Percentiles rank a stretch among this genome's conserved stretches.
These are phyloP conservation scores for Penicillium hesseltinei DNA, from an alignment of 2,329 filamentous ascomycete species.

Conservation along the genomic window DNA sequence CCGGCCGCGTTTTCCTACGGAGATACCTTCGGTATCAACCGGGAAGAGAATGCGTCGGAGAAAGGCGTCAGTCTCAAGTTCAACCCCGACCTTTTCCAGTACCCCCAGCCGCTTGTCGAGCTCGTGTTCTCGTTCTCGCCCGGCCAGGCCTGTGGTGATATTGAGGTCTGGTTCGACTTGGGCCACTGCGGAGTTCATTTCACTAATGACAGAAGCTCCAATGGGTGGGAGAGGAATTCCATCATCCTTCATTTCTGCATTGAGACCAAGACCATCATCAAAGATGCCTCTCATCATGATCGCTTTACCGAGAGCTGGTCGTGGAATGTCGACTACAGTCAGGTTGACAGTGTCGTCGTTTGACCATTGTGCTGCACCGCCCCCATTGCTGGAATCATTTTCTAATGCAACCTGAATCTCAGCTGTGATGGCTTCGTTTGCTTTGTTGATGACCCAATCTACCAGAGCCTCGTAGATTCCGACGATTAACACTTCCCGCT, in stretches of 20 bases:
- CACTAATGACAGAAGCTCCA: slow-evolving; percentile 78
- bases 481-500: slow-evolving; percentile 76
- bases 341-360: slow-evolving; percentile 82
- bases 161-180: slow-evolving; percentile 77
- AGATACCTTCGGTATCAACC: slow-evolving; percentile 71
- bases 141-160: slow-evolving; percentile 64
- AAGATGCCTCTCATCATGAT: slow-evolving; percentile 88
- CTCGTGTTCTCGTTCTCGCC: slow-evolving; percentile 72
- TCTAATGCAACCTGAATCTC: slow-evolving; percentile 67
- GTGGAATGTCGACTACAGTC: slow-evolving; percentile 82
- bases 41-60: slow-evolving; percentile 80
- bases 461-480: slow-evolving; percentile 92
- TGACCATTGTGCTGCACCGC: slow-evolving; percentile 63
- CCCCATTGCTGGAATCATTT: slow-evolving; percentile 65
- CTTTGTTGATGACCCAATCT: slow-evolving; percentile 88
- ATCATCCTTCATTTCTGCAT: slow-evolving; percentile 95
- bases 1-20: slow-evolving; percentile 72
- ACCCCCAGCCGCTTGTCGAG: slow-evolving; percentile 79
- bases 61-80: slow-evolving; percentile 78
- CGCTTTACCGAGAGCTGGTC: slow-evolving; percentile 77
- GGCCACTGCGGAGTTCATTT: slow-evolving; percentile 79
- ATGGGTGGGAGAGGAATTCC: slow-evolving; percentile 73
- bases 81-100: slow-evolving; percentile 81
- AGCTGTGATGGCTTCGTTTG: slow-evolving; percentile 76
- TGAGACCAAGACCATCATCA: slow-evolving; percentile 89